A percentile compares a stretch with the other conserved stretches of the same genome.
phyloP scores from a whole-genome alignment of 306 rosid genomes.

The Prunus padus region DNA sequence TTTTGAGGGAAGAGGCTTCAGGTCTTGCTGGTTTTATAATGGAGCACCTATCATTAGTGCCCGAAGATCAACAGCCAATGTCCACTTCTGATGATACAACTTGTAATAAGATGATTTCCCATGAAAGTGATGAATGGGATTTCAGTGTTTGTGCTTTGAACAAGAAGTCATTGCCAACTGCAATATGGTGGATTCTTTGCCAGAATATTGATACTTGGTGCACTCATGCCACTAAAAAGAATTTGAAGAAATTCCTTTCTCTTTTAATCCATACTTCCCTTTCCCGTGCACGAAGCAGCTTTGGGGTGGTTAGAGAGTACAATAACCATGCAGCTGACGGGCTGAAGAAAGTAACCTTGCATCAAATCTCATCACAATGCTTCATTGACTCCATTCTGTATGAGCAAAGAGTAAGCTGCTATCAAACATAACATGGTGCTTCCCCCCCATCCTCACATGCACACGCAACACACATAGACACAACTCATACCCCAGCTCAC shows the following conservation, averaged over 20 bases:
- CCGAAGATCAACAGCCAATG: slow-evolving; percentile 39
- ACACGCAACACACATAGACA: neutral
- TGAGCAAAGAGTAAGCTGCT: slow-evolving; percentile 67
- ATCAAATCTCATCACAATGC: slow-evolving; percentile 63
- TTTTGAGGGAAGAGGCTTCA: slow-evolving; percentile 65
- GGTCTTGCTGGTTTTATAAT: slow-evolving; percentile 72
- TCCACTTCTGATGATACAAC: slow-evolving; percentile 32
- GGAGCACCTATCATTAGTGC: slow-evolving; percentile 51
- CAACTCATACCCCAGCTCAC: slow-evolving; percentile 5
- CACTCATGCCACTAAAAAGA: slow-evolving; percentile 66
- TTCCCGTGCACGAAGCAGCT: slow-evolving; percentile 38
- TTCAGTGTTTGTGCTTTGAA: slow-evolving; percentile 42
- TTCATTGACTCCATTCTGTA: slow-evolving; percentile 60
- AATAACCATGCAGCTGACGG: slow-evolving; percentile 30
- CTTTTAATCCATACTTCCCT: slow-evolving; percentile 56
- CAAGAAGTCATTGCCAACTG: slow-evolving; percentile 61
- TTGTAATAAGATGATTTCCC: slow-evolving; percentile 34
- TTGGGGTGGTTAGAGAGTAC: slow-evolving; percentile 28
- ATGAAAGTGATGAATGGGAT: slow-evolving; percentile 54
- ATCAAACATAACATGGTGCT: neutral
- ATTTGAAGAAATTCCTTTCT: slow-evolving; percentile 59
- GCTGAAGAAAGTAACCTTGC: slow-evolving; percentile 51
- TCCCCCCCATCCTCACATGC: neutral
- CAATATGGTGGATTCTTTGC: slow-evolving; percentile 80
- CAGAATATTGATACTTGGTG: slow-evolving; percentile 82